These are phyloP conservation scores for Typha latifolia DNA, from an alignment of 176 grass and related monocot genomes.

Conservation along the genomic window DNA sequence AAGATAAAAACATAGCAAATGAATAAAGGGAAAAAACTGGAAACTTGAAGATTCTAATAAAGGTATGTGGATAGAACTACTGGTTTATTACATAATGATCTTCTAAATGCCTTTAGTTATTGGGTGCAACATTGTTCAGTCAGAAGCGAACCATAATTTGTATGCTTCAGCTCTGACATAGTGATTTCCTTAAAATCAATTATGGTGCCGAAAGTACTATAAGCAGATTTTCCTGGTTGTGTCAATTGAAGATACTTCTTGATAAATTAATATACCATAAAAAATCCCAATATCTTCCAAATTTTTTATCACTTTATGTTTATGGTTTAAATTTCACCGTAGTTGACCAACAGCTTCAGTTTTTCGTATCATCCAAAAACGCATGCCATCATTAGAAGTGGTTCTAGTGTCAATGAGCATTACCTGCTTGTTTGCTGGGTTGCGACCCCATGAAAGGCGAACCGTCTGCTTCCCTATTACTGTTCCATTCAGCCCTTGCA, in stretches of 20 bases:
- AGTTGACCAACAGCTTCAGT: too few relatives aligned
- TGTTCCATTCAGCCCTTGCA: slow-evolving; percentile 74
- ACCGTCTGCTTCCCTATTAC: slow-evolving; percentile 73
- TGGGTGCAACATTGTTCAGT: neutral
- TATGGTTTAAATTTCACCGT: too few relatives aligned
- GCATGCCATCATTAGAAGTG: neutral
- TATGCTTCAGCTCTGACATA: too few relatives aligned
- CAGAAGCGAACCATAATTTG: neutral
- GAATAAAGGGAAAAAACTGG: neutral
- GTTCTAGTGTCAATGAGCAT: neutral
- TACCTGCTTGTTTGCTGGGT: slow-evolving; percentile 90
- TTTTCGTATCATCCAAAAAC: too few relatives aligned
- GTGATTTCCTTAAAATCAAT: too few relatives aligned
- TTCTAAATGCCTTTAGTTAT: neutral
- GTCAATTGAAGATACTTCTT: too few relatives aligned
- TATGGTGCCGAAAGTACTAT: too few relatives aligned
- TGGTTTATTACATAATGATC: neutral
- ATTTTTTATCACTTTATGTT: too few relatives aligned
- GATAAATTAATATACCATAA: too few relatives aligned
- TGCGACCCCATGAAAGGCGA: slow-evolving; percentile 94
- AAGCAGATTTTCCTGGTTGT: too few relatives aligned
- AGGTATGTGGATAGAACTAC: neutral
- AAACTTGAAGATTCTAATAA: neutral
- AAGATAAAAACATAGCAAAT: neutral
- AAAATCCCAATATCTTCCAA: too few relatives aligned